Evolutionary conservation across 2,329 filamentous ascomycete genomes (phyloP).

Genomic region (Calonectria crousiana): DNA sequence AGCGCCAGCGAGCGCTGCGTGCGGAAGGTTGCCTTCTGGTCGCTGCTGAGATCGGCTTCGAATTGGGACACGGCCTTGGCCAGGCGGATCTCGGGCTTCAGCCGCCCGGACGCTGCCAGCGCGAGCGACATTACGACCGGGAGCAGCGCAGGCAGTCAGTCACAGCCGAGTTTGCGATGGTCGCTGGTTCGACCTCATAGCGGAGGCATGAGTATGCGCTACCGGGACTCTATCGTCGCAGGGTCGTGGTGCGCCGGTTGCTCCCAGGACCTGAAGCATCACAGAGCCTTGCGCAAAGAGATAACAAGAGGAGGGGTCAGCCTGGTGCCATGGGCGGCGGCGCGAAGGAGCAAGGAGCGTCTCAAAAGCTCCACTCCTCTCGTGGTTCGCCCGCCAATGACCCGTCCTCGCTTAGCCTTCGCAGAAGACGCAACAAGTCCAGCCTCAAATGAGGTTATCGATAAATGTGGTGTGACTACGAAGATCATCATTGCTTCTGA

Average conservation of each 20-base stretch:
- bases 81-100: slow-evolving; percentile 53
- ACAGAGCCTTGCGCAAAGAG: neutral
- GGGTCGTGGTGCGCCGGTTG: neutral
- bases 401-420: neutral
- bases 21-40: slow-evolving; percentile 50
- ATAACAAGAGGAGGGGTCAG: neutral
- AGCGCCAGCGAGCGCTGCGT: slow-evolving; percentile 34
- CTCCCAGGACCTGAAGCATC: neutral
- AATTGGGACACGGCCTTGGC: slow-evolving; percentile 55
- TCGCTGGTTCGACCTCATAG: neutral
- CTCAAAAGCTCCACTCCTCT: neutral
- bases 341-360: neutral
- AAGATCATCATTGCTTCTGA: neutral
- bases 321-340: neutral
- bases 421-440: neutral
- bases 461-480: neutral
- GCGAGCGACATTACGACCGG: slow-evolving; percentile 3
- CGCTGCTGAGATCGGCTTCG: slow-evolving; percentile 50
- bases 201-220: neutral
- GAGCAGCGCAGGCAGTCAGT: neutral
- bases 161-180: neutral
- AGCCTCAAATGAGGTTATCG: neutral
- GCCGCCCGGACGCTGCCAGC: slow-evolving; percentile 1
- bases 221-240: neutral
- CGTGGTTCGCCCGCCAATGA: too few species aligned